Conservation (phyloP, 441 rosid genomes). For the Gossypium armourianum region DNA sequence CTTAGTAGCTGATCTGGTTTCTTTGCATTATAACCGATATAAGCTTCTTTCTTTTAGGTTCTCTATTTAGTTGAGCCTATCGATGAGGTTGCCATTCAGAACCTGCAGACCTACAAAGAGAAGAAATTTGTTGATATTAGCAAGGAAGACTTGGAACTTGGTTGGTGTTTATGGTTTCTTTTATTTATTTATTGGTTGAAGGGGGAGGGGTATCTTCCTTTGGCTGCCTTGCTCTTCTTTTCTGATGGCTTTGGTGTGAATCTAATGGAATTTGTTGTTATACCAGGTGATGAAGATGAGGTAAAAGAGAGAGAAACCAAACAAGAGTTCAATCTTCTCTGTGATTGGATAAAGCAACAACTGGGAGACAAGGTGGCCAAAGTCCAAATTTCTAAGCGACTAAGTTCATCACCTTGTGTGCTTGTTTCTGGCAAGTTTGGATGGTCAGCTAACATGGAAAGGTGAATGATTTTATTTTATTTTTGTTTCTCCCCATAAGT, state of each 20-base stretch:
- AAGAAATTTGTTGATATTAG: conserved; percentile 95
- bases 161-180: conserved; percentile 29
- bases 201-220: background rate
- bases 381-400: conserved; percentile 81
- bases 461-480: conserved; percentile 30
- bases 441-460: conserved; percentile 99
- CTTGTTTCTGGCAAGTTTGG: conserved; percentile 95
- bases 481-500: background rate
- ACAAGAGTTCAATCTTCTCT: conserved; percentile 66
- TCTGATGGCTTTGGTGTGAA: background rate
- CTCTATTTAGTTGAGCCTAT: conserved; percentile 84
- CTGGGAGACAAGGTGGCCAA: conserved; percentile 92
- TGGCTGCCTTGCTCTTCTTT: background rate
- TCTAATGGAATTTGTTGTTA: conserved; percentile 8
- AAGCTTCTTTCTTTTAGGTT: conserved; percentile 38
- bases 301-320: conserved; percentile 64
- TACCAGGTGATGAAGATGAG: conserved; percentile 78
- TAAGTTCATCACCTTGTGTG: conserved; percentile 93
- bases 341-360: conserved; percentile 91
- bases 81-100: conserved; percentile 91
- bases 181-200: background rate
- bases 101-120: conserved; percentile 85
- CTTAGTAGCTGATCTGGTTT: background rate
- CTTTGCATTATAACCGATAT: conserved; percentile 12
- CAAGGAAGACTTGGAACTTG: conserved; percentile 91